phyloP scores from a whole-genome alignment of 2,329 filamentous ascomycete genomes.

The Blumeria graminis region DNA sequence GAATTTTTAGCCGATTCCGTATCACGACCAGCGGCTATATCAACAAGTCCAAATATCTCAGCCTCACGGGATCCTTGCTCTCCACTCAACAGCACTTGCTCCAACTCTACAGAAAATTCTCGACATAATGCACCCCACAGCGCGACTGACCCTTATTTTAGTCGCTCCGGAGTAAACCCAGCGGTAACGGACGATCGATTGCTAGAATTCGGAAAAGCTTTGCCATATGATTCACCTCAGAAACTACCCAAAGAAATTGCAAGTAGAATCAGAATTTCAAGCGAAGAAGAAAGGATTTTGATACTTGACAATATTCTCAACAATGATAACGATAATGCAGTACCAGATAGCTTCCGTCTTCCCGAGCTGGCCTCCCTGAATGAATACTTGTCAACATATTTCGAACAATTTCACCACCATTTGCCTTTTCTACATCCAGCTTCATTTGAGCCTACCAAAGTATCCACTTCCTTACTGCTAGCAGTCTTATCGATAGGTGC shows the following conservation, averaged over 20 bases:
- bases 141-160: conserved; percentile 18
- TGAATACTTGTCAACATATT: conserved; percentile 84
- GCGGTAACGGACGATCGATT: conserved; percentile 16
- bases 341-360: conserved; percentile 74
- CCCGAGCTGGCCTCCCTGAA: conserved; percentile 64
- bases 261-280: conserved; percentile 54
- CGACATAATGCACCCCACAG: too few relatives aligned
- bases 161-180: conserved; percentile 40
- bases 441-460: conserved; percentile 61
- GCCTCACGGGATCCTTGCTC: conserved; percentile 44
- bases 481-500: conserved; percentile 88
- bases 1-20: conserved; percentile 58
- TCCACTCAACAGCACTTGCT: conserved; percentile 33
- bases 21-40: conserved; percentile 50
- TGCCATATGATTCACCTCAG: conserved; percentile 41
- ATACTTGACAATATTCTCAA: conserved; percentile 71
- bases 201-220: conserved; percentile 31
- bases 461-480: conserved; percentile 62
- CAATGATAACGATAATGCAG: conserved; percentile 56
- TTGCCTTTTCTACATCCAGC: conserved; percentile 84
- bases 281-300: conserved; percentile 62
- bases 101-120: conserved; percentile 20
- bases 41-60: conserved; percentile 42
- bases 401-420: conserved; percentile 90
- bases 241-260: conserved; percentile 46